phyloP scores from a whole-genome alignment of 768 basidiomycete species.

The Trametes meyenii region DNA sequence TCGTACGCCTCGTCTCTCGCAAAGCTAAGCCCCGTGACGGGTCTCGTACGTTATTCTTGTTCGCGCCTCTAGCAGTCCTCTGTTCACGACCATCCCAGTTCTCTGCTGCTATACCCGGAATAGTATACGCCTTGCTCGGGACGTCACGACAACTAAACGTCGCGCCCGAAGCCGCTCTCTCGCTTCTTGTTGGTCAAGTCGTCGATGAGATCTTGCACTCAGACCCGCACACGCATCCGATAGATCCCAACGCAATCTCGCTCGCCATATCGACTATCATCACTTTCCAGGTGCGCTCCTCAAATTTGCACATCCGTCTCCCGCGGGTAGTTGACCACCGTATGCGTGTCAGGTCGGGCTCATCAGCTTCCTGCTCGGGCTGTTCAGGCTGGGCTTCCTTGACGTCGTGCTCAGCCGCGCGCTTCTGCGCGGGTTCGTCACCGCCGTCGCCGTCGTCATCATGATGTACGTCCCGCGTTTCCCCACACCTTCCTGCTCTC shows the following conservation, averaged over 20 bases:
- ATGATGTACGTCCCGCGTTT: conserved; percentile 57
- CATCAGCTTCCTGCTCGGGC: conserved; percentile 82
- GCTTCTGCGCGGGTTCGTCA: conserved; percentile 84
- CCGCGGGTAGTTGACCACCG: background rate
- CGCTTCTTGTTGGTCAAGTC: conserved; percentile 85
- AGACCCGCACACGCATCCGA: conserved; percentile 33
- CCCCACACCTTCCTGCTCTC: background rate
- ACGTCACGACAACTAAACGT: conserved; percentile 82
- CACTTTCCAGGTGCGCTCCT: conserved; percentile 68
- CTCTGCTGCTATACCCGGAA: conserved; percentile 82
- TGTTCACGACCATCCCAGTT: conserved; percentile 49
- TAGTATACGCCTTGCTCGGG: conserved; percentile 90
- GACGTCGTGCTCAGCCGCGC: conserved; percentile 93
- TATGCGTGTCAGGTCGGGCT: conserved; percentile 58
- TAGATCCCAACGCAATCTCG: conserved; percentile 55
- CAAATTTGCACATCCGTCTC: too few species aligned
- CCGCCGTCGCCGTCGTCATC: conserved; percentile 84
- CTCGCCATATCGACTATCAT: conserved; percentile 78
- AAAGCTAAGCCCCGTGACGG: conserved; percentile 81
- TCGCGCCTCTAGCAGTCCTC: too few species aligned
- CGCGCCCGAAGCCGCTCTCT: conserved; percentile 88
- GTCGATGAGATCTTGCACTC: conserved; percentile 62
- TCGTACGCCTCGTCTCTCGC: conserved; percentile 91
- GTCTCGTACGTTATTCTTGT: conserved; percentile 60
- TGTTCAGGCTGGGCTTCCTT: conserved; percentile 88